Evolutionary conservation across 441 rosid species (phyloP).

Genomic region (Bruguiera hainesii): DNA sequence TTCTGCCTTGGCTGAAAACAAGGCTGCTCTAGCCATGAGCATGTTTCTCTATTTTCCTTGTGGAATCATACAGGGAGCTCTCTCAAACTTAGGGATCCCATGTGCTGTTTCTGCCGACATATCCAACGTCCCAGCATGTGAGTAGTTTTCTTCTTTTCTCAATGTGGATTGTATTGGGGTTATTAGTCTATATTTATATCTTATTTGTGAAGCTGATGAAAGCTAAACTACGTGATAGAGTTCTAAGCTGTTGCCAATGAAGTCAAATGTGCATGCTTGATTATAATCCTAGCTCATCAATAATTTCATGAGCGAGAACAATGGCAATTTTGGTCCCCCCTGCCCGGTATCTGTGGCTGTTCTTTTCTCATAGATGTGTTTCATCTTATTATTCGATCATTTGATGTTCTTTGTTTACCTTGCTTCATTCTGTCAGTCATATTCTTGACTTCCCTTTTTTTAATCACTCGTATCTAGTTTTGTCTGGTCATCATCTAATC

Average conservation of each 20-base stretch:
- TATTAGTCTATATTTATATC: neutral
- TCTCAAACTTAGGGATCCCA: constrained; percentile 91
- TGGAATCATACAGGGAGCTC: constrained; percentile 96
- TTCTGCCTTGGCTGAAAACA: constrained; percentile 49
- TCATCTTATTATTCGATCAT: neutral
- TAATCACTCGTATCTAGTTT: too few species aligned
- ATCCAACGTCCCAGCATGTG: constrained; percentile 89
- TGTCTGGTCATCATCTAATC: too few species aligned
- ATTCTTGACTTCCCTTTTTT: too few species aligned
- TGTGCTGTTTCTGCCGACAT: constrained; percentile 96
- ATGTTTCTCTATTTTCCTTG: constrained; percentile 92
- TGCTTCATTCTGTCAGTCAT: too few species aligned
- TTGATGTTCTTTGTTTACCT: too few species aligned
- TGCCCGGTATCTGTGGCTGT: too few species aligned
- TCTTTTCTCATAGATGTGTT: neutral
- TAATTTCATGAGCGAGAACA: neutral
- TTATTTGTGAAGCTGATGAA: neutral
- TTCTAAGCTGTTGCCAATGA: too few species aligned
- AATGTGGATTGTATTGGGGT: neutral
- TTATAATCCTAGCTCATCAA: neutral
- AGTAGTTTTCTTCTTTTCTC: constrained; percentile 27
- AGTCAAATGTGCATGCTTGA: neutral
- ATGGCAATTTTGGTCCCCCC: too few species aligned
- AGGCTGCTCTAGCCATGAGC: constrained; percentile 67
- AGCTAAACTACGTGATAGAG: too few species aligned